Evolutionary conservation across 371 early-diverging fungal genomes (phyloP).

Genomic region (Apophysomyces sp.): DNA sequence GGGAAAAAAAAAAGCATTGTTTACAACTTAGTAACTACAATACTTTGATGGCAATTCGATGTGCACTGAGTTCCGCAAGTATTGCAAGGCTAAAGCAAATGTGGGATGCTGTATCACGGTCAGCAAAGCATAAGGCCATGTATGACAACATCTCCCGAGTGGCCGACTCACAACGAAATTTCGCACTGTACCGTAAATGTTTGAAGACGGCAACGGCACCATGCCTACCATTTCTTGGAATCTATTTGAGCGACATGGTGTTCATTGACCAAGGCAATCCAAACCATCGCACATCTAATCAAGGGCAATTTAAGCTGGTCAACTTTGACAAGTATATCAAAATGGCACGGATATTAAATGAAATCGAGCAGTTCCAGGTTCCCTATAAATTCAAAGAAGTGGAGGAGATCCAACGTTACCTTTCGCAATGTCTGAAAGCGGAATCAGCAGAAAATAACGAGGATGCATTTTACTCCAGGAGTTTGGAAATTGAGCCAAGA

Average conservation of each 20-base stretch:
- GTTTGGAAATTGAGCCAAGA: conserved; percentile 42
- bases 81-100: conserved; percentile 74
- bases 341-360: conserved; percentile 63
- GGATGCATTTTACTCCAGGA: conserved; percentile 38
- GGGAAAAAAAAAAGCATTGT: too few relatives aligned
- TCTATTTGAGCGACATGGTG: conserved; percentile 87
- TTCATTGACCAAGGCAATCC: conserved; percentile 66
- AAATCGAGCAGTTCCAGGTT: conserved; percentile 80
- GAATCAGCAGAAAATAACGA: conserved; percentile 32
- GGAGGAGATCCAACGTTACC: conserved; percentile 49
- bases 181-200: conserved; percentile 69
- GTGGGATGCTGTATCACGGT: conserved; percentile 58
- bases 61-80: conserved; percentile 75
- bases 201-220: conserved; percentile 68
- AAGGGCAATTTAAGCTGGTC: conserved; percentile 46
- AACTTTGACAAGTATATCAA: conserved; percentile 84
- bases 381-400: conserved; percentile 63
- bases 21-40: conserved; percentile 77
- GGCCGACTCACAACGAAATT: conserved; percentile 72
- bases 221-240: conserved; percentile 79
- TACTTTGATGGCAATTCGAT: conserved; percentile 76
- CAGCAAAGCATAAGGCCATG: conserved; percentile 51
- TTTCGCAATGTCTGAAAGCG: conserved; percentile 28
- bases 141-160: conserved; percentile 57
- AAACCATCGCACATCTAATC: conserved; percentile 33